These are phyloP conservation scores for Aspergillus hiratsukae DNA, from an alignment of 2,329 filamentous ascomycete species.

Conservation along the genomic window DNA sequence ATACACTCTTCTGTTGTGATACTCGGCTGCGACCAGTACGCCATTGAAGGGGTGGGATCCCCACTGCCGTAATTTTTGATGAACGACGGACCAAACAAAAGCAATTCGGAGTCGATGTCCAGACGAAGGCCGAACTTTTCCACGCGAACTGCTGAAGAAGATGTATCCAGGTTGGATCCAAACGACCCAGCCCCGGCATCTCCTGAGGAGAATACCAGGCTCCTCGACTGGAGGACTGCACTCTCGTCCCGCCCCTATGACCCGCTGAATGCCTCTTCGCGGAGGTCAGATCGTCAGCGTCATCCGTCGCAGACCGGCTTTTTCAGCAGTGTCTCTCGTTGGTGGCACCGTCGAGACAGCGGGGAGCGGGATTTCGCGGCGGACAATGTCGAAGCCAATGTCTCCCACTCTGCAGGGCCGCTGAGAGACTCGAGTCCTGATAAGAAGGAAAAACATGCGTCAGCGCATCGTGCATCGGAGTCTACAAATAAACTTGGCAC, in stretches of 20 bases:
- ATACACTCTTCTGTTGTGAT: background rate
- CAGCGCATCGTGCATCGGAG: conserved; percentile 23
- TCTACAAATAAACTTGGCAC: conserved; percentile 63
- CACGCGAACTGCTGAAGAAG: conserved; percentile 35
- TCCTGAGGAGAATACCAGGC: conserved; percentile 18
- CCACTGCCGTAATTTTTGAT: conserved; percentile 15
- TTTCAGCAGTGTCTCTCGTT: conserved; percentile 21
- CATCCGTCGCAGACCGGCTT: conserved; percentile 19
- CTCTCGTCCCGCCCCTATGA: conserved; percentile 22
- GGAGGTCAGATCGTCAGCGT: conserved; percentile 10
- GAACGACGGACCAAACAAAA: conserved; percentile 16
- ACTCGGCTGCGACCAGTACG: background rate
- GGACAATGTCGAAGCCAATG: conserved; percentile 8
- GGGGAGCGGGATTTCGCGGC: conserved; percentile 5
- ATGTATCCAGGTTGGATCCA: conserved; percentile 33
- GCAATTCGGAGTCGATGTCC: conserved; percentile 25
- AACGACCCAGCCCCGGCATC: conserved; percentile 22
- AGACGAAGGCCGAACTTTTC: conserved; percentile 38
- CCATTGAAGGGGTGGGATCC: background rate
- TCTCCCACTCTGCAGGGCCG: conserved; percentile 16
- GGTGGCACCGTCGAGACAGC: conserved; percentile 18
- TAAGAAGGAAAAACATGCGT: conserved; percentile 28
- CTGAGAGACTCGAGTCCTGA: conserved; percentile 24
- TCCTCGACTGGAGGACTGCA: conserved; percentile 19
- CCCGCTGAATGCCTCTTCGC: conserved; percentile 17